These are phyloP conservation scores for Alloascoidea africana DNA, from an alignment of 805 yeast genomes.

Conservation along the genomic window DNA sequence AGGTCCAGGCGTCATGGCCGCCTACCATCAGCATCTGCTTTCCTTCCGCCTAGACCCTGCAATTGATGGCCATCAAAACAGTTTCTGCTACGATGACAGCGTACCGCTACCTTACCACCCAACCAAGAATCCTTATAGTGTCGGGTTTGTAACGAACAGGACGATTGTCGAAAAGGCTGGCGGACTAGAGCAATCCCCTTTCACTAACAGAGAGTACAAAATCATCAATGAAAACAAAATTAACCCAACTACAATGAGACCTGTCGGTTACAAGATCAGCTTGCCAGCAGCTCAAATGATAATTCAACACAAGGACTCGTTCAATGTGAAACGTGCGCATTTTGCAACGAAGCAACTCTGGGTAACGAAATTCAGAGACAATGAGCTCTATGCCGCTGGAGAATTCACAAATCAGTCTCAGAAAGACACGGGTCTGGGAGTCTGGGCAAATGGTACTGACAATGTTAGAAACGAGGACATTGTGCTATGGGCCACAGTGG, in stretches of 20 bases:
- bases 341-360: slow-evolving; percentile 69
- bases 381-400: slow-evolving; percentile 67
- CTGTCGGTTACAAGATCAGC: slow-evolving; percentile 62
- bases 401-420: slow-evolving; percentile 76
- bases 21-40: slow-evolving; percentile 72
- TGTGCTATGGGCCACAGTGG: slow-evolving; percentile 73
- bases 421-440: slow-evolving; percentile 52
- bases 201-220: slow-evolving; percentile 60
- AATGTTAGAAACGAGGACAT: slow-evolving; percentile 58
- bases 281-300: slow-evolving; percentile 70
- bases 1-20: slow-evolving; percentile 72
- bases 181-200: slow-evolving; percentile 64
- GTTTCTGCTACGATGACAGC: slow-evolving; percentile 59
- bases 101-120: slow-evolving; percentile 41
- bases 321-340: slow-evolving; percentile 53
- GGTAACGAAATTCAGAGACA: slow-evolving; percentile 68
- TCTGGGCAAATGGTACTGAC: slow-evolving; percentile 56
- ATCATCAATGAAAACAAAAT: slow-evolving; percentile 59
- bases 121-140: slow-evolving; percentile 45
- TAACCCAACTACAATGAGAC: slow-evolving; percentile 53
- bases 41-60: slow-evolving; percentile 75
- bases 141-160: slow-evolving; percentile 55
- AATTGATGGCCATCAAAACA: slow-evolving; percentile 64
- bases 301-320: slow-evolving; percentile 46
- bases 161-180: slow-evolving; percentile 57